These are phyloP conservation scores for Sclerotinia minor DNA, from an alignment of 2,329 filamentous ascomycete genomes.

Conservation along the genomic window DNA sequence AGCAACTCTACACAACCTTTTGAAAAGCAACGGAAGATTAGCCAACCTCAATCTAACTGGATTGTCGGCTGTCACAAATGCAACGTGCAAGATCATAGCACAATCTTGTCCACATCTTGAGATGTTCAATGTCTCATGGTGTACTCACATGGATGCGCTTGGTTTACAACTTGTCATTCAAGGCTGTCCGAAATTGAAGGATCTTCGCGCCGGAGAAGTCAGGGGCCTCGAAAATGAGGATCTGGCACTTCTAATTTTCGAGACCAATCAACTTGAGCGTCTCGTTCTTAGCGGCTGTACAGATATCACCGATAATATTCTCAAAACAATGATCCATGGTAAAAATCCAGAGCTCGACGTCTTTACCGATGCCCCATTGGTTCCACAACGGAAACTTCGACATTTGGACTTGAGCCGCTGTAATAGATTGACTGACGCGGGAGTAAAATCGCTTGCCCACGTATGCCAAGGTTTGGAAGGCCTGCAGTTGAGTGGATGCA, in stretches of 20 bases:
- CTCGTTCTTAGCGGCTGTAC: constrained; percentile 78
- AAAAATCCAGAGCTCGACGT: constrained; percentile 75
- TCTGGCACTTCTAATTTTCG: constrained; percentile 73
- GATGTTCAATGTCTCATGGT: constrained; percentile 89
- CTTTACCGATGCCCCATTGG: constrained; percentile 72
- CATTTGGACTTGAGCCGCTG: constrained; percentile 87
- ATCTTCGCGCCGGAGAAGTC: constrained; percentile 81
- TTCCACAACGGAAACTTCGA: constrained; percentile 74
- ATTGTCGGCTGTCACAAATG: constrained; percentile 75
- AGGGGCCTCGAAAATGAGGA: constrained; percentile 73
- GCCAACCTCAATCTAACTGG: constrained; percentile 86
- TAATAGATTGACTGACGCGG: constrained; percentile 67
- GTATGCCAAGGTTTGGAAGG: constrained; percentile 79
- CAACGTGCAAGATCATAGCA: constrained; percentile 82
- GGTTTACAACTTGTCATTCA: constrained; percentile 73
- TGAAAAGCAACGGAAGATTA: constrained; percentile 72
- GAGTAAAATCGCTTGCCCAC: constrained; percentile 69
- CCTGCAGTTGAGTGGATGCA: constrained; percentile 77
- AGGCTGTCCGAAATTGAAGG: constrained; percentile 70
- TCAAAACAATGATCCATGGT: constrained; percentile 75
- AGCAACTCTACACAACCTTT: constrained; percentile 73
- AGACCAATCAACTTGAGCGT: constrained; percentile 78
- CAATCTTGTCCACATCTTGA: constrained; percentile 80
- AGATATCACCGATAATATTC: constrained; percentile 72
- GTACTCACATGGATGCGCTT: constrained; percentile 76